Conservation (phyloP, 345 rosid genomes). For the Gossypium anomalum region DNA sequence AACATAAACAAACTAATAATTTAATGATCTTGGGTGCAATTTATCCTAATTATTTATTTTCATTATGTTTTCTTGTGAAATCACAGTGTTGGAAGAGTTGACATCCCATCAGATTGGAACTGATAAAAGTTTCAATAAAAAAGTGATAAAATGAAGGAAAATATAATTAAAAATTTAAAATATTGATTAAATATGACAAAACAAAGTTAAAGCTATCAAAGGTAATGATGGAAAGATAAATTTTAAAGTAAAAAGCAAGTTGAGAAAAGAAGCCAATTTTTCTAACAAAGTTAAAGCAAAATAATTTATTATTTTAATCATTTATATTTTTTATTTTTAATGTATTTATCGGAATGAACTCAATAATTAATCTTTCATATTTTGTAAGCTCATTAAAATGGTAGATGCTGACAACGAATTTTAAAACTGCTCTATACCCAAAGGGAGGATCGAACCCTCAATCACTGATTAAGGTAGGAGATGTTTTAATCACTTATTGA, state of each 20-base stretch:
- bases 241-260: not conserved
- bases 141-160: not conserved
- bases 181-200: not conserved
- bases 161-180: not conserved
- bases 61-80: not conserved
- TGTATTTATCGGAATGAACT: no score
- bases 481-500: no score
- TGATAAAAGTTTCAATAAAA: not conserved
- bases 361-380: no score
- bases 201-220: not conserved
- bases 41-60: no score
- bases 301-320: no score
- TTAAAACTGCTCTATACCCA: no score
- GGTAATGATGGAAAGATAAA: not conserved
- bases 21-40: no score
- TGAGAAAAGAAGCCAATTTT: no score
- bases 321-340: no score
- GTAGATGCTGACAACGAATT: fast-evolving
- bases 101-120: constrained; percentile 9
- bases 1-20: no score
- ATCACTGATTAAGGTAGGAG: no score
- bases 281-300: no score
- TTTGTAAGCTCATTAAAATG: fast-evolving
- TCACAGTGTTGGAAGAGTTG: not conserved
- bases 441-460: fast-evolving